Evolutionary conservation across 169 alveolate genomes (phyloP).

Genomic region (Fabrea salina): DNA sequence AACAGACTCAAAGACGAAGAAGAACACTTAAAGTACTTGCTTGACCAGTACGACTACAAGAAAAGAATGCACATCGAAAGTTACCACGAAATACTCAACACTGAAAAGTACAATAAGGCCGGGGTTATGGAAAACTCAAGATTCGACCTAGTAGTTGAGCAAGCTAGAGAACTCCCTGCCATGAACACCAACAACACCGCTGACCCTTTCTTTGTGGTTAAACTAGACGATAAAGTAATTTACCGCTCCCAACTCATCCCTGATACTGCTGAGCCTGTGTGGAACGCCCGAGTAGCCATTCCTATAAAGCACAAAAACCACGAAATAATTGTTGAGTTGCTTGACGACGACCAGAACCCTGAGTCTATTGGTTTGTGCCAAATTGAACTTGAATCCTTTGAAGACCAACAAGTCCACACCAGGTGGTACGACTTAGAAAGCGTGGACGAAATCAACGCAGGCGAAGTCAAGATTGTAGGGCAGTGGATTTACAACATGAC

Average conservation of each 20-base stretch:
- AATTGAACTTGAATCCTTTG: slow-evolving; percentile 3
- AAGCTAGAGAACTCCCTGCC: slow-evolving; percentile 35
- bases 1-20: slow-evolving; percentile 8
- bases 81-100: not conserved
- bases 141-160: not conserved
- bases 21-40: not conserved
- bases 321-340: not conserved
- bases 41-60: not conserved
- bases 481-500: slow-evolving; percentile 23
- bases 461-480: slow-evolving; percentile 23
- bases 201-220: slow-evolving; percentile 23
- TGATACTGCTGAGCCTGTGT: slow-evolving; percentile 11
- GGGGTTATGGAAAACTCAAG: slow-evolving; percentile 11
- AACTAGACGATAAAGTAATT: not conserved
- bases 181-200: slow-evolving; percentile 35
- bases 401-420: slow-evolving; percentile 8
- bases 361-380: slow-evolving; percentile 11
- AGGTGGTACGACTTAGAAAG: slow-evolving; percentile 36
- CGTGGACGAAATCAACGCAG: slow-evolving; percentile 9
- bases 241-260: not conserved
- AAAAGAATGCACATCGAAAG: slow-evolving; percentile 2
- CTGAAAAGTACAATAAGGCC: not conserved
- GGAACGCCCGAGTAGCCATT: not conserved
- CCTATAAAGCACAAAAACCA: not conserved
- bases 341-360: slow-evolving; percentile 15